A percentile compares a stretch with the other conserved stretches of the same genome.
These are phyloP conservation scores for Coemansia sp. DNA, from an alignment of 192 early-diverging fungal species.

Conservation along the genomic window DNA sequence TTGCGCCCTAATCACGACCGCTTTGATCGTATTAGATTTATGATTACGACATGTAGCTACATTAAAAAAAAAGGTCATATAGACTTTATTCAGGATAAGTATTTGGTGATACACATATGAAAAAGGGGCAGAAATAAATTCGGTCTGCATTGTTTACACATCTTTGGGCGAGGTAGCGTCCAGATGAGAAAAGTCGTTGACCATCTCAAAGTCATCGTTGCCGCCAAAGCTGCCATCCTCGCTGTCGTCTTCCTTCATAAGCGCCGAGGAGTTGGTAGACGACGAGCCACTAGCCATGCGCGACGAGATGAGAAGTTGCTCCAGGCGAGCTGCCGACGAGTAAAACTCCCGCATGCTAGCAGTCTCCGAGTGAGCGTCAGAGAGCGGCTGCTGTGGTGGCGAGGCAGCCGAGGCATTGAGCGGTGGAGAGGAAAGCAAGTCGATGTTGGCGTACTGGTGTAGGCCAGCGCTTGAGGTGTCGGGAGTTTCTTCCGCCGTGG, in stretches of 20 bases:
- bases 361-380: conserved; percentile 27
- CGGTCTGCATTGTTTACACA: neutral
- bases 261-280: conserved; percentile 1
- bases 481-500: neutral
- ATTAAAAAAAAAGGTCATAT: neutral
- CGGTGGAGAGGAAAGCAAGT: conserved; percentile 36
- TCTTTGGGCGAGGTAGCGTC: neutral
- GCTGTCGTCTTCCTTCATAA: conserved; percentile 7
- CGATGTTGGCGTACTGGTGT: conserved; percentile 24
- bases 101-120: neutral
- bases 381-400: conserved; percentile 1
- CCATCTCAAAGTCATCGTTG: conserved; percentile 30
- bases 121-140: neutral
- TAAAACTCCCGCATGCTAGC: conserved; percentile 54
- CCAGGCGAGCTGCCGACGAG: conserved; percentile 49
- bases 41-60: neutral
- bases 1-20: neutral
- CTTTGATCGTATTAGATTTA: neutral
- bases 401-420: conserved; percentile 2
- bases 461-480: conserved; percentile 1
- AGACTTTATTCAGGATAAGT: neutral
- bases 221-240: conserved; percentile 8
- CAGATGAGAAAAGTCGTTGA: conserved; percentile 23
- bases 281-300: conserved; percentile 20
- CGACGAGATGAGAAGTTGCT: conserved; percentile 37